phyloP scores from a whole-genome alignment of 805 yeast species.

The Trichomonascus vanleenenianus region DNA sequence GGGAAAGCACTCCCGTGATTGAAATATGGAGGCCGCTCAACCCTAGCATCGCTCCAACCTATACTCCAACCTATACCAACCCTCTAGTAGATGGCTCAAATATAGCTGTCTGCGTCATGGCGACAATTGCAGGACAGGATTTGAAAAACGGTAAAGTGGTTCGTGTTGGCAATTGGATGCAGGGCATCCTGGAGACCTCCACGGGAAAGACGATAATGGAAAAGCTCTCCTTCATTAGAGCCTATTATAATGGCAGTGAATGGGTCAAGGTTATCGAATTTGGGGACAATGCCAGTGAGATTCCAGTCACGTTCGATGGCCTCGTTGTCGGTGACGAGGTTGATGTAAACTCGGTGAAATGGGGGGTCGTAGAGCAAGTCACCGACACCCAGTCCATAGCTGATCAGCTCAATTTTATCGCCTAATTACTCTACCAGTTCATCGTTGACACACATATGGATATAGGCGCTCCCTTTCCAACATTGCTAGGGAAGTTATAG shows the following conservation, averaged over 20 bases:
- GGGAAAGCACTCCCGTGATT: slow-evolving; percentile 25
- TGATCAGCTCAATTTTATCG: too few species aligned
- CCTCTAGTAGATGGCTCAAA: not conserved
- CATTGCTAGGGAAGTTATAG: too few species aligned
- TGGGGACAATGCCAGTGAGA: slow-evolving; percentile 1
- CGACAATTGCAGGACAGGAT: slow-evolving; percentile 17
- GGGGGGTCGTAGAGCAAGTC: slow-evolving; percentile 5
- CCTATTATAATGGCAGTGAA: not conserved
- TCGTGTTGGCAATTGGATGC: slow-evolving; percentile 44
- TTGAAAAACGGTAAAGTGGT: slow-evolving; percentile 38
- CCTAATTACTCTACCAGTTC: not conserved
- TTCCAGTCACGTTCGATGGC: slow-evolving; percentile 1
- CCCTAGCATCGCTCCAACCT: slow-evolving; percentile 21
- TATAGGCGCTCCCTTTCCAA: too few species aligned
- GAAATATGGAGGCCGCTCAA: slow-evolving; percentile 51
- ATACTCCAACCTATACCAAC: slow-evolving; percentile 23
- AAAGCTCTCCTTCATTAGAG: slow-evolving; percentile 3
- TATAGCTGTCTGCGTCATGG: slow-evolving; percentile 13
- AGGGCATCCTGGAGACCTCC: slow-evolving; percentile 37
- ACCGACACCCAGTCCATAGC: not conserved
- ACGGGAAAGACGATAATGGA: slow-evolving; percentile 5
- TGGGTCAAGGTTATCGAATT: not conserved
- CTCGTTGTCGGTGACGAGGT: slow-evolving; percentile 4
- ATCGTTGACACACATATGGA: too few species aligned
- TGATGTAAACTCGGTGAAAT: not conserved